Evolutionary conservation across 2,329 filamentous ascomycete genomes (phyloP), one percentile per base, ranked within the genome.

Genomic region (Dactylellina drechsleri): DNA sequence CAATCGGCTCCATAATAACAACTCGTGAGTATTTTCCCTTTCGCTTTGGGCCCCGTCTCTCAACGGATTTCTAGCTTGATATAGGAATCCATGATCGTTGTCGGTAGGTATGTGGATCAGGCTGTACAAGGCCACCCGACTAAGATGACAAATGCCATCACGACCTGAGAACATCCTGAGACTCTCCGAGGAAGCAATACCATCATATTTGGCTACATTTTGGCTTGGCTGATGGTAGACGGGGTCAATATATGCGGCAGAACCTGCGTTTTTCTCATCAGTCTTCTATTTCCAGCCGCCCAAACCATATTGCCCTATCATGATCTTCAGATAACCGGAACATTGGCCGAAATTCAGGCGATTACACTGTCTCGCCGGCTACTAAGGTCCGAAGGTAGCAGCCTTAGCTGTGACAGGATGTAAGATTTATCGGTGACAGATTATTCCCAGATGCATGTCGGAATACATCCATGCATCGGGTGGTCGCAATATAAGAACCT

Each of bases 21-120:
- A 7, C 43, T 70, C 66, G 66, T 70, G 50, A 70, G 45, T 20
- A 56, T 70, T 62, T 62, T 20, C 66, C 66, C 41, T 62, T 26
- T 62, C 66, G 66, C 66, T 56, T 36, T 70, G 66, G 23, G 57
- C 41, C 61, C 57, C 58, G 50, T 70, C 49, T 10, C 41, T 18
- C 43, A 15, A 50, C 53, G 40, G 41, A 7, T 57, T 62, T 47
- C 58, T 62, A 16, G 10, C 49, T 26, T 13, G 6, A 62, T 57
- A 23, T 57, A 36, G 31, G 31, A 7, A 36, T 36, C 31, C 18
- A 23, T 50, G 49, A 57, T 57, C 40, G 13, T n/a, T 56, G 18
- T 26, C 31, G 43, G 18, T 18, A 50, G 66, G 66, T 36, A 70
- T 70, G 66, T 62, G 49, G 57, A 70, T 47, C 57, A 70, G 41